Percentiles rank a stretch among this genome's conserved stretches.
phyloP scores from a whole-genome alignment of 1,284 basidiomycete genomes.

The Ganoderma boninense region DNA sequence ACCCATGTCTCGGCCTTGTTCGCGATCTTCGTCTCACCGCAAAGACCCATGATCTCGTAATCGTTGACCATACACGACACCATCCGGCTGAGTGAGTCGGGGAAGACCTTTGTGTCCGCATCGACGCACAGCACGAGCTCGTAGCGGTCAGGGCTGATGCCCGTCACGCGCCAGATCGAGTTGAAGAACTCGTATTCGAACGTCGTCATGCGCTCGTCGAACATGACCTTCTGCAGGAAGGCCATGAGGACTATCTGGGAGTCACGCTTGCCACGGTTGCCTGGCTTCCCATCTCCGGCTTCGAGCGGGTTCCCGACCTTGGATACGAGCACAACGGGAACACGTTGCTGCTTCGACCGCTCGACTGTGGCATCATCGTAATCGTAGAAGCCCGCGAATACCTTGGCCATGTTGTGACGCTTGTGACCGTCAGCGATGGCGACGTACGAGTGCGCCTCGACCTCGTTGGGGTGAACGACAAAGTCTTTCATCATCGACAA shows the following conservation, averaged over 20 bases:
- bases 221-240: slow-evolving; percentile 99
- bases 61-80: slow-evolving; percentile 96
- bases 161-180: slow-evolving; percentile 93
- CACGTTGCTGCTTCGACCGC: slow-evolving; percentile 94
- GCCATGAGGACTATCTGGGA: slow-evolving; percentile 98
- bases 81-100: slow-evolving; percentile 92
- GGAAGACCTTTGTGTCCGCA: slow-evolving; percentile 98
- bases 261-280: slow-evolving; percentile 99
- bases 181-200: slow-evolving; percentile 99
- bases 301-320: slow-evolving; percentile 95
- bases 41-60: slow-evolving; percentile 97
- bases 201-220: slow-evolving; percentile 99
- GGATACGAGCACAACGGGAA: slow-evolving; percentile 95
- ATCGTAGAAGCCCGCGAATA: slow-evolving; percentile 97
- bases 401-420: slow-evolving; percentile 99
- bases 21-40: slow-evolving; percentile 98
- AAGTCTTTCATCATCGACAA: slow-evolving; percentile 98
- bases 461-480: slow-evolving; percentile 83
- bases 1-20: slow-evolving; percentile 99
- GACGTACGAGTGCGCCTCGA: slow-evolving; percentile 96
- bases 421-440: slow-evolving; percentile 99
- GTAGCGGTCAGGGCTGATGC: slow-evolving; percentile 96
- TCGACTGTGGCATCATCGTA: slow-evolving; percentile 96
- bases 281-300: slow-evolving; percentile 89
- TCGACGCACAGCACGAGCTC: slow-evolving; percentile 98